Conservation (phyloP, 2,329 filamentous ascomycete genomes). For the Tricladium varicosporioides region DNA sequence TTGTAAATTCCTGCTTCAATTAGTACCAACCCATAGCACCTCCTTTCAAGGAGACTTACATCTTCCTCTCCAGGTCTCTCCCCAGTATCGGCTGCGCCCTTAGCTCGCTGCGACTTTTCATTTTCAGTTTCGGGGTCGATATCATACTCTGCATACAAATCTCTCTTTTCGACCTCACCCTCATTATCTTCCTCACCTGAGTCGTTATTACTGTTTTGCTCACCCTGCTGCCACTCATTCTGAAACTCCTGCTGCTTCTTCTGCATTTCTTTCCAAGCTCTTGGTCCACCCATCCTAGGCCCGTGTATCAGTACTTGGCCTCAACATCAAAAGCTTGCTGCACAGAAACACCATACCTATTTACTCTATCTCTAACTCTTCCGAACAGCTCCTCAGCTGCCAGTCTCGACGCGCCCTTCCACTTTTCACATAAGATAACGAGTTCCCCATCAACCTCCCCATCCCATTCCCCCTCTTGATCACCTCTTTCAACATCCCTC, state of each 20-base stretch:
- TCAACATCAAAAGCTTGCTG: too few relatives aligned
- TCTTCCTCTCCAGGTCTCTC: conserved; percentile 40
- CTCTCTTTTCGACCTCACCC: conserved; percentile 36
- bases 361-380: conserved; percentile 56
- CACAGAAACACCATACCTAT: conserved; percentile 36
- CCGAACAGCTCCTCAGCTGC: conserved; percentile 69
- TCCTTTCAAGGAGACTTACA: conserved; percentile 35
- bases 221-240: conserved; percentile 39
- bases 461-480: conserved; percentile 36
- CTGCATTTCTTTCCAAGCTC: conserved; percentile 52
- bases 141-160: conserved; percentile 33
- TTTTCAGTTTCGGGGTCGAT: conserved; percentile 36
- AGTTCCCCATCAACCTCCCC: conserved; percentile 57
- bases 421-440: conserved; percentile 53
- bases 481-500: conserved; percentile 43
- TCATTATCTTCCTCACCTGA: conserved; percentile 34
- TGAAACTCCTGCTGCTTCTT: conserved; percentile 43
- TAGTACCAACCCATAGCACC: conserved; percentile 10
- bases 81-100: conserved; percentile 33
- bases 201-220: conserved; percentile 29
- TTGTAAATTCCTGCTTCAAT: conserved; percentile 56
- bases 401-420: conserved; percentile 57
- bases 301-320: too few relatives aligned
- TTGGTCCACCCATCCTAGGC: conserved; percentile 58
- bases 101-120: conserved; percentile 33